phyloP scores from a whole-genome alignment of 2,329 filamentous ascomycete genomes.

The Pezicula carpinea region DNA sequence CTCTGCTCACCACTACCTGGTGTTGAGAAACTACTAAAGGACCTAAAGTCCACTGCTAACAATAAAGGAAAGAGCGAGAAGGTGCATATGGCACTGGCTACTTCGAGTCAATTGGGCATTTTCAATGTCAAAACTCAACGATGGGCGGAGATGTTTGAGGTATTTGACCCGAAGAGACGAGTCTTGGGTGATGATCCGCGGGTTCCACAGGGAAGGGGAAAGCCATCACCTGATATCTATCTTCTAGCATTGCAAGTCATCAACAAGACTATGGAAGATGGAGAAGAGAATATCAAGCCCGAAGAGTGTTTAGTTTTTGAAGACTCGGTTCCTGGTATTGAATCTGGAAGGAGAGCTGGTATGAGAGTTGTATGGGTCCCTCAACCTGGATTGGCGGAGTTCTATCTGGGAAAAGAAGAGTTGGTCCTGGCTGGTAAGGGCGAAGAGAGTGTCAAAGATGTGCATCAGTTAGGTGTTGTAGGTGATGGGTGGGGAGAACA shows the following conservation, averaged over 20 bases:
- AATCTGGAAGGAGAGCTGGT: conserved; percentile 81
- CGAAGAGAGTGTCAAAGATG: conserved; percentile 29
- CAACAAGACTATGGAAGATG: conserved; percentile 64
- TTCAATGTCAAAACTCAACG: conserved; percentile 37
- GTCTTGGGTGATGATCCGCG: conserved; percentile 82
- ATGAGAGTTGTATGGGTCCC: conserved; percentile 95
- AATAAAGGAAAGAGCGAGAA: conserved; percentile 36
- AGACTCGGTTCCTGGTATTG: conserved; percentile 87
- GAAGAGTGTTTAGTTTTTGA: conserved; percentile 95
- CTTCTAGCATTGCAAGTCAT: conserved; percentile 78
- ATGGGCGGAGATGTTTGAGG: conserved; percentile 50
- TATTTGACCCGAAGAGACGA: conserved; percentile 63
- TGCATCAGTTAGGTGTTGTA: conserved; percentile 47
- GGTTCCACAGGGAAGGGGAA: conserved; percentile 73
- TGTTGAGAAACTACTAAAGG: conserved; percentile 61
- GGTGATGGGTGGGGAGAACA: conserved; percentile 59
- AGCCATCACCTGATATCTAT: conserved; percentile 93
- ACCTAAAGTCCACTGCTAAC: conserved; percentile 36
- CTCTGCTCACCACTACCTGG: conserved; percentile 71
- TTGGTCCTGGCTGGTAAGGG: conserved; percentile 78
- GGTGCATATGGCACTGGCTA: conserved; percentile 76
- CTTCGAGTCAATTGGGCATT: conserved; percentile 53
- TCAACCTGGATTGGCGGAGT: conserved; percentile 69
- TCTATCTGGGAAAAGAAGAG: conserved; percentile 71
- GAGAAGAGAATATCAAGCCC: conserved; percentile 63